Conservation (phyloP, 2,329 filamentous ascomycete species). For the Aureobasidium sp. region DNA sequence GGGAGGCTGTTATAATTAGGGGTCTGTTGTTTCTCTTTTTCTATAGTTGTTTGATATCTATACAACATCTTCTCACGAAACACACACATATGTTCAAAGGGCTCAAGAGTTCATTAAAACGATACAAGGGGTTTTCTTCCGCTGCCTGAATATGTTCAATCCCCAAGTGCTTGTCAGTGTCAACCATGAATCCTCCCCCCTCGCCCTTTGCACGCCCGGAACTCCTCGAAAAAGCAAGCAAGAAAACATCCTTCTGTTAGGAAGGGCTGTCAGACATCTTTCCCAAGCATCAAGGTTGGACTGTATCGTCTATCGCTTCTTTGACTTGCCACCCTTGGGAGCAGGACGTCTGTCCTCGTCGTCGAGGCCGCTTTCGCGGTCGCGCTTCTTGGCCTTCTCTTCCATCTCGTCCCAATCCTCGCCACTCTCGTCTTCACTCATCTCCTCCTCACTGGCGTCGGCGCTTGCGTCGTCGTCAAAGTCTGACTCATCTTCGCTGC, state of each 20-base stretch:
- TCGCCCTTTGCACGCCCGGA: constrained; percentile 12
- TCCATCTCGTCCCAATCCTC: constrained; percentile 95
- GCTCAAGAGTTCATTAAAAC: not conserved
- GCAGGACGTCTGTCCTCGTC: constrained; percentile 42
- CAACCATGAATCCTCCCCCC: not conserved
- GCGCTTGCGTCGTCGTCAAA: constrained; percentile 85
- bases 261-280: not conserved
- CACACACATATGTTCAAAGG: not conserved
- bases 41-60: not conserved
- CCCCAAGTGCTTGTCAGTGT: not conserved
- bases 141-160: not conserved
- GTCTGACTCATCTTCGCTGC: constrained; percentile 81
- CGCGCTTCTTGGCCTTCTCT: constrained; percentile 67
- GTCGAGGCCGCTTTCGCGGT: constrained; percentile 47
- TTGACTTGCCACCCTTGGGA: constrained; percentile 54
- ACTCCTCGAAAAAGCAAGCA: not conserved
- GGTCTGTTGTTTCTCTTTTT: not conserved
- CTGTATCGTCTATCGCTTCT: constrained; percentile 44
- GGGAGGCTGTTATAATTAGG: not conserved
- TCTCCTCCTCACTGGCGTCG: constrained; percentile 68
- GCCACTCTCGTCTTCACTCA: constrained; percentile 53
- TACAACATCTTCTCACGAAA: not conserved
- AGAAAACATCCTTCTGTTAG: not conserved
- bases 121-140: not conserved
- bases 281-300: not conserved